Evolutionary conservation across 352 stramenopile genomes (phyloP), one percentile per base, ranked within the genome.

Genomic region (Globisporangium nunn): DNA sequence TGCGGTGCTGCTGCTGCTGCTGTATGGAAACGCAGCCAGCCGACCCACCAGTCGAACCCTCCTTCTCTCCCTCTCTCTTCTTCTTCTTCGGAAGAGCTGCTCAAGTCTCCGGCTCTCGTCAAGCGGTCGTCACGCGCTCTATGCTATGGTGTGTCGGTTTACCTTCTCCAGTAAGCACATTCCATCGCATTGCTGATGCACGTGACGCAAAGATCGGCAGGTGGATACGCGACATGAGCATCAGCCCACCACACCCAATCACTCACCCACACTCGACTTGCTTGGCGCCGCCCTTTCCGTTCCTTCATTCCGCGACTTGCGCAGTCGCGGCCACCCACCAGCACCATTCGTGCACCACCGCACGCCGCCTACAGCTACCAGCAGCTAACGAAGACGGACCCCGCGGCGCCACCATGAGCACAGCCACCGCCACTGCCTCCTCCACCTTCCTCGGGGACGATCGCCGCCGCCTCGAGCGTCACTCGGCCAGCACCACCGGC

Each of bases 401-500:
- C 30, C 6, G 6, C 35, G 6, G 1, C 48, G 11, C 48, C 28
- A 6, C 28, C 31, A 40, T 52, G 28, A 40, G 48, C 17, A n/a
- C 23, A 0, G 23, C 23, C 23, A 23, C 23, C 23, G 23, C 23
- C 23, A 23, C 23, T 23, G 23, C 23, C n/a, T 52, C 29, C 41
- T 18, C 41, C 41, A 28, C 41, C 17, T 47, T 14, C 15, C 48
- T 41, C 47, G 17, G 11, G 6, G 5, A 51, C 31, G 14, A 10
- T 14, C 52, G 49, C n/a, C 7, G 10, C 28, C 28, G 53, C 18
- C n/a, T 18, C 29, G 28, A 49, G 30, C 45, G 30, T 29, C 52
- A 53, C 49, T 53, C 49, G 7, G 49, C 5, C 12, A 57, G 52
- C 48, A 61, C 31, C 4, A n/a, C 50, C 4, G 45, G 70, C 33